Conservation (phyloP, 257 asterid species). For the Misopates orontium region DNA sequence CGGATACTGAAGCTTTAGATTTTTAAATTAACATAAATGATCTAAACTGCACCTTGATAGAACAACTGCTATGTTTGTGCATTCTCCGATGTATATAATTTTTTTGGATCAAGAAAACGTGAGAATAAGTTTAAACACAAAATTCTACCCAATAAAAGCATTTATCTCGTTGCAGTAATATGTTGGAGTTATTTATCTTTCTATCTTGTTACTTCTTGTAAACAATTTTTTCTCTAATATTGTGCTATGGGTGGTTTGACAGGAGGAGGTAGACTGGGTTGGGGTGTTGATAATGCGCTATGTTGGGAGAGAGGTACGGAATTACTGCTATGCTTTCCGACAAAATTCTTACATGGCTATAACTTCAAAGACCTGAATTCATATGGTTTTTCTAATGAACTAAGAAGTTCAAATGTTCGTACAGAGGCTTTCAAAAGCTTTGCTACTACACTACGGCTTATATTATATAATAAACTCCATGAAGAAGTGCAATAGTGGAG, state of each 20-base stretch:
- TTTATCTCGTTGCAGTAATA: neutral
- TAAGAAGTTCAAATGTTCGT: too few species aligned
- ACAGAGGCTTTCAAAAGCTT: too few species aligned
- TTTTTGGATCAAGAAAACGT: slow-evolving; percentile 2
- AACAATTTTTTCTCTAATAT: slow-evolving; percentile 28
- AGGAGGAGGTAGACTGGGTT: slow-evolving; percentile 88
- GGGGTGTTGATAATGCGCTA: slow-evolving; percentile 62
- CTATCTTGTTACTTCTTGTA: slow-evolving; percentile 3
- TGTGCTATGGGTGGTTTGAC: slow-evolving; percentile 33
- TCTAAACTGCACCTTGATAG: neutral
- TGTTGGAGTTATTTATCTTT: slow-evolving; percentile 15
- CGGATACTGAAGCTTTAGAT: slow-evolving; percentile 2
- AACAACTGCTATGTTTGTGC: neutral
- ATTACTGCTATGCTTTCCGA: neutral
- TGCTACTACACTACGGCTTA: too few species aligned
- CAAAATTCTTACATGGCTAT: neutral
- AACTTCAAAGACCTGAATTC: slow-evolving; percentile 10
- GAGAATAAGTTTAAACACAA: neutral
- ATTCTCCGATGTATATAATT: neutral
- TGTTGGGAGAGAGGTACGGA: slow-evolving; percentile 86
- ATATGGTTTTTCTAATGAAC: slow-evolving; percentile 11
- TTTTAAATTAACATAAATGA: neutral
- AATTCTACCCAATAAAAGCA: neutral
- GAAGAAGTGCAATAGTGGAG: too few species aligned
- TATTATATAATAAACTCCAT: too few species aligned